These are phyloP conservation scores for Pleurotus citrinopileatus DNA, from an alignment of 768 basidiomycete species.

Conservation along the genomic window DNA sequence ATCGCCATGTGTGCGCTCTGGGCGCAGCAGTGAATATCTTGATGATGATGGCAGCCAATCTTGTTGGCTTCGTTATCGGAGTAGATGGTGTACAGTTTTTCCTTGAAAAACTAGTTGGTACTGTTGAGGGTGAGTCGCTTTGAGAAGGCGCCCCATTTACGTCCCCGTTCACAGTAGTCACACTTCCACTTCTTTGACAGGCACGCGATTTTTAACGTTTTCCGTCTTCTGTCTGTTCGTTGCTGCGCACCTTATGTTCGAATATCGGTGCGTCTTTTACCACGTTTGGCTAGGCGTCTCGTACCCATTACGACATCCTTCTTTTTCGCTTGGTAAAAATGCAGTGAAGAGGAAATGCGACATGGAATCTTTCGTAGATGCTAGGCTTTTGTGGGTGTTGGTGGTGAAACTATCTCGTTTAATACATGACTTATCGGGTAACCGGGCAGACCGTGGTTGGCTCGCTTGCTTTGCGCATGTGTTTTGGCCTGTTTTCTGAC, in stretches of 20 bases:
- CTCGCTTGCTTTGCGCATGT: neutral
- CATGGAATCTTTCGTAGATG: constrained; percentile 56
- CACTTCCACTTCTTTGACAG: constrained; percentile 31
- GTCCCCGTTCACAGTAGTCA: neutral
- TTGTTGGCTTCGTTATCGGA: constrained; percentile 94
- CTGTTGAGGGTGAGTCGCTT: constrained; percentile 48
- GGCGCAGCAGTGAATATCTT: constrained; percentile 84
- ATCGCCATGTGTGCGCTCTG: constrained; percentile 77
- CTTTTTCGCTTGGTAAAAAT: constrained; percentile 7
- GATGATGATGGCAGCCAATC: constrained; percentile 89
- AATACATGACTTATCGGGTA: neutral
- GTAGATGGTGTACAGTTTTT: constrained; percentile 76
- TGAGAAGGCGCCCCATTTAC: neutral
- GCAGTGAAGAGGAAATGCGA: constrained; percentile 72
- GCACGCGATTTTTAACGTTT: constrained; percentile 59
- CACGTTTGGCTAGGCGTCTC: constrained; percentile 5
- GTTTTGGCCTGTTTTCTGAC: neutral
- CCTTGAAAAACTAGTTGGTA: constrained; percentile 56
- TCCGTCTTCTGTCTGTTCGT: constrained; percentile 71
- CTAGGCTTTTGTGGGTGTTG: constrained; percentile 20
- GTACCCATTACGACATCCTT: neutral
- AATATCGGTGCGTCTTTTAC: constrained; percentile 68
- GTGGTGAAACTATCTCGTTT: neutral
- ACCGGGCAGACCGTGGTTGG: neutral
- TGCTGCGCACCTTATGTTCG: constrained; percentile 91